phyloP scores from a whole-genome alignment of 2,329 filamentous ascomycete species.

The Shiraia bambusicola region DNA sequence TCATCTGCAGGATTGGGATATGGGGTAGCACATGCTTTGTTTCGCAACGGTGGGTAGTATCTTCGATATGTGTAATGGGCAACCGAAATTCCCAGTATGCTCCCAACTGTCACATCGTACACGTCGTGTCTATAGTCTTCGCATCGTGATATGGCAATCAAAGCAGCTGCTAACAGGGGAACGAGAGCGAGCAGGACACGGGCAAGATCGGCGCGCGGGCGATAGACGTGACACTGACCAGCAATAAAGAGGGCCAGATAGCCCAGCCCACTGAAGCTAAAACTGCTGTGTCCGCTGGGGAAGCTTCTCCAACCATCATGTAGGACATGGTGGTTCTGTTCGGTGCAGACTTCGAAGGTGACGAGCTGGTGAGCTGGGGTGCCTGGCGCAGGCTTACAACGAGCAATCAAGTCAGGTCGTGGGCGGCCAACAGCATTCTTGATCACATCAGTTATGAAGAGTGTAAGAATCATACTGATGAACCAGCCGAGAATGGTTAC shows the following conservation, averaged over 20 bases:
- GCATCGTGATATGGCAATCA: constrained; percentile 63
- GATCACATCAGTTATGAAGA: constrained; percentile 80
- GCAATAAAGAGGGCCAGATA: constrained; percentile 71
- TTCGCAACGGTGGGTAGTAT: constrained; percentile 59
- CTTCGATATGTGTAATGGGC: constrained; percentile 61
- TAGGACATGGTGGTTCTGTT: constrained; percentile 66
- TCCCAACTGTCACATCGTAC: constrained; percentile 61
- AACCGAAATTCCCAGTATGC: constrained; percentile 55
- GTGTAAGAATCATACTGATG: constrained; percentile 71
- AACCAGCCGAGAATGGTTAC: constrained; percentile 79
- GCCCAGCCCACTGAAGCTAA: constrained; percentile 76
- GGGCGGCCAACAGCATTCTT: constrained; percentile 87
- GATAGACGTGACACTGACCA: constrained; percentile 63
- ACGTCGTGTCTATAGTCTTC: constrained; percentile 67
- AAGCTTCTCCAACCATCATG: constrained; percentile 86
- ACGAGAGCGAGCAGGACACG: constrained; percentile 57
- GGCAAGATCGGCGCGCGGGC: constrained; percentile 59
- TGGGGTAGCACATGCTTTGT: constrained; percentile 54
- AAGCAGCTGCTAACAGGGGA: constrained; percentile 57
- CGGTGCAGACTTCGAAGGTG: constrained; percentile 70
- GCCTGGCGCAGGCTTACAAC: constrained; percentile 71
- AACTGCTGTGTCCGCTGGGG: constrained; percentile 77
- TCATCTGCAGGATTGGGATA: constrained; percentile 47
- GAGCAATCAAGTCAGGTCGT: constrained; percentile 82
- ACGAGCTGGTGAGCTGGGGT: constrained; percentile 59